Evolutionary conservation across 192 early-diverging fungal genomes (phyloP).

Genomic region (Coemansia guatemalensis): DNA sequence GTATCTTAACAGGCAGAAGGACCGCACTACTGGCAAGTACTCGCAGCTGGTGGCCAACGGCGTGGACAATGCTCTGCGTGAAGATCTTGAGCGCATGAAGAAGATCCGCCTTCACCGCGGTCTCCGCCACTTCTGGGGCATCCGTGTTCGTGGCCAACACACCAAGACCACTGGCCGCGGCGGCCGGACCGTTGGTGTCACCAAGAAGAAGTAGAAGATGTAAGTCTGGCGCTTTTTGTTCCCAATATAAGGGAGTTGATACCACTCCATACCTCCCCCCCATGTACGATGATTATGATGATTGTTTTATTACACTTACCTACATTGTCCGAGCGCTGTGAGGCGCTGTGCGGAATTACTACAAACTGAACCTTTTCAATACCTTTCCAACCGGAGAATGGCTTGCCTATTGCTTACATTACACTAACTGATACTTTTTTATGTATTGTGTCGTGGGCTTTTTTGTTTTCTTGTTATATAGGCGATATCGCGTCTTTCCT

Average conservation of each 20-base stretch:
- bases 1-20: constrained; percentile 99
- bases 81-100: constrained; percentile 98
- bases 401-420: no score
- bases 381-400: no score
- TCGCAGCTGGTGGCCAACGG: constrained; percentile 92
- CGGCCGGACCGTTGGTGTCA: constrained; percentile 94
- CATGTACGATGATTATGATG: constrained; percentile 2
- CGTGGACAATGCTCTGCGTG: constrained; percentile 95
- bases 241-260: not conserved
- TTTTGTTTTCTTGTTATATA: no score
- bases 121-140: constrained; percentile 97
- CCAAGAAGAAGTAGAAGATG: constrained; percentile 92
- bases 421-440: no score
- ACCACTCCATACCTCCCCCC: not conserved
- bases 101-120: constrained; percentile 99
- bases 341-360: no score
- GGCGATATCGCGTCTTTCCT: no score
- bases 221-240: not conserved
- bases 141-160: constrained; percentile 99
- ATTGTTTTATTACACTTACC: constrained; percentile 10
- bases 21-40: constrained; percentile 93
- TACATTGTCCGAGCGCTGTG: constrained; percentile 11
- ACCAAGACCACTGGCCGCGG: constrained; percentile 99
- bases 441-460: no score
- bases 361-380: no score